phyloP scores from a whole-genome alignment of 495 filamentous ascomycete species.

The Sabuloglossum arenarium region DNA sequence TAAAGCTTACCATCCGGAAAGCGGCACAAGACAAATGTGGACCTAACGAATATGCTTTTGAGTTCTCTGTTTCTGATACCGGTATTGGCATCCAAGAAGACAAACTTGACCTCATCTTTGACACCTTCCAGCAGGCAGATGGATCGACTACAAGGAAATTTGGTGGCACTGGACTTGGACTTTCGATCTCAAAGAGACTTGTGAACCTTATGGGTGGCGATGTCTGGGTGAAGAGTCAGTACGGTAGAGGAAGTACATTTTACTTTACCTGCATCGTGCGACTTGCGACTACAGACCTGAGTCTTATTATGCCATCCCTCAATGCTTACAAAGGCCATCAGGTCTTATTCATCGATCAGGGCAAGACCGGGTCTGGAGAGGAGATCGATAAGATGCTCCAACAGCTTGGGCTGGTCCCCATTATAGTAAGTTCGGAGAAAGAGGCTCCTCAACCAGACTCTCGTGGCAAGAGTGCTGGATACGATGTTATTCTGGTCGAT shows the following conservation, averaged over 20 bases:
- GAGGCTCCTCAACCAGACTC: constrained; percentile 27
- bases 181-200: constrained; percentile 89
- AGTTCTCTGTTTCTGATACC: constrained; percentile 93
- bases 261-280: constrained; percentile 93
- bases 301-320: constrained; percentile 62
- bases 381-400: constrained; percentile 66
- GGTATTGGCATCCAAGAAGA: constrained; percentile 93
- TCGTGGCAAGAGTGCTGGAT: constrained; percentile 37
- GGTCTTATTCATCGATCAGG: constrained; percentile 92
- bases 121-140: constrained; percentile 98
- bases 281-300: constrained; percentile 63
- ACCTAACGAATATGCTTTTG: constrained; percentile 70
- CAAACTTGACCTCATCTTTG: constrained; percentile 95
- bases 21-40: constrained; percentile 44
- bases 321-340: constrained; percentile 79
- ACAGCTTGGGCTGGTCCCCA: constrained; percentile 56
- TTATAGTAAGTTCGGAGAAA: constrained; percentile 50
- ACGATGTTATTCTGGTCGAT: constrained; percentile 96
- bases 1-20: constrained; percentile 79
- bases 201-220: constrained; percentile 96
- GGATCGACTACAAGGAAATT: constrained; percentile 95
- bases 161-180: constrained; percentile 83
- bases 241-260: constrained; percentile 86
- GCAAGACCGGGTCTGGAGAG: constrained; percentile 48
- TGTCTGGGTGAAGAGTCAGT: constrained; percentile 90